These are phyloP conservation scores for Elsinoe australis DNA, from an alignment of 2,329 filamentous ascomycete genomes.

Conservation along the genomic window DNA sequence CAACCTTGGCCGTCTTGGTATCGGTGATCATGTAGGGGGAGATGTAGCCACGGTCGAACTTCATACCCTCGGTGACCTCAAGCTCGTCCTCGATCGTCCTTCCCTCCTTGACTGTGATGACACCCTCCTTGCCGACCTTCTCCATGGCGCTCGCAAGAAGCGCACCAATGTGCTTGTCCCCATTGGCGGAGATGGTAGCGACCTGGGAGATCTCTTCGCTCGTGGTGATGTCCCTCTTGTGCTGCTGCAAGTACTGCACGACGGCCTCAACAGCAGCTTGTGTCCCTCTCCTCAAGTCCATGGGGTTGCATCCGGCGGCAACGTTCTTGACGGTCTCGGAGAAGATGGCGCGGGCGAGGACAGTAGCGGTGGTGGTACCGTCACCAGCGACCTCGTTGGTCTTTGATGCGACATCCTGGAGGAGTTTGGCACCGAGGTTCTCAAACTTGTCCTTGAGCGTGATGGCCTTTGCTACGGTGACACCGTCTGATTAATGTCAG, in stretches of 20 bases:
- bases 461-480: conserved; percentile 64
- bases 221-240: conserved; percentile 98
- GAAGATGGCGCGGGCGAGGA: conserved; percentile 96
- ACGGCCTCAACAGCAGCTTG: conserved; percentile 94
- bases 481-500: conserved; percentile 38
- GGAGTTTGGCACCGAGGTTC: conserved; percentile 92
- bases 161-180: conserved; percentile 87
- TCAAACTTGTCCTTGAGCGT: conserved; percentile 98
- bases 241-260: conserved; percentile 85
- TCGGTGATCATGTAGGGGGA: conserved; percentile 99
- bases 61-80: conserved; percentile 98
- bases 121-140: conserved; percentile 99
- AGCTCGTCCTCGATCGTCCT: conserved; percentile 98
- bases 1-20: conserved; percentile 95
- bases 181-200: conserved; percentile 96
- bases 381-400: conserved; percentile 99
- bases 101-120: conserved; percentile 99
- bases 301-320: conserved; percentile 97
- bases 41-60: conserved; percentile 97
- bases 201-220: conserved; percentile 96
- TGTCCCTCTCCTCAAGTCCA: conserved; percentile 95
- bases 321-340: conserved; percentile 99
- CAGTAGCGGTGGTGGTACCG: conserved; percentile 94
- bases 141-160: conserved; percentile 98
- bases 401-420: conserved; percentile 98